Evolutionary conservation across 176 grass and related monocot genomes (phyloP).

Genomic region (Panicum miliaceum): DNA sequence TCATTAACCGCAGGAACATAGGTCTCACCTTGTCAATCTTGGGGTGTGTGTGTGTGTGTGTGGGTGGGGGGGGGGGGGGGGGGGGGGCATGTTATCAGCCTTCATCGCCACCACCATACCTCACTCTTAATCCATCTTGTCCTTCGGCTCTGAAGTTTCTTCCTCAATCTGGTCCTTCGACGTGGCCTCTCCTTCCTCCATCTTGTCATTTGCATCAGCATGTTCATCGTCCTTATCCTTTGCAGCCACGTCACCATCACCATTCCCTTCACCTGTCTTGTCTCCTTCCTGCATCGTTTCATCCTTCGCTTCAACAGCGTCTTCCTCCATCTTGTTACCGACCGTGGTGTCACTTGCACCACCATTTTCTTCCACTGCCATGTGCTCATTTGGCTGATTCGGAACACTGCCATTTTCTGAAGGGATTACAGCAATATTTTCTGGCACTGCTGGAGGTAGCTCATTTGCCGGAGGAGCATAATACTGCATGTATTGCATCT

Average conservation of each 20-base stretch:
- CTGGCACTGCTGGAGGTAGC: slow-evolving; percentile 16
- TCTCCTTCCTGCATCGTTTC: slow-evolving; percentile 40
- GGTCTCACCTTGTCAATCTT: not conserved
- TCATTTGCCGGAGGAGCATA: slow-evolving; percentile 54
- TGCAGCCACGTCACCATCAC: not conserved
- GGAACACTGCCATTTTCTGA: slow-evolving; percentile 43
- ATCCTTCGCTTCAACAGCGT: slow-evolving; percentile 22
- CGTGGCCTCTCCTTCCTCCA: slow-evolving; percentile 14
- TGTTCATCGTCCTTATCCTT: slow-evolving; percentile 20
- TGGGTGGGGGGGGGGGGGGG: too few relatives aligned
- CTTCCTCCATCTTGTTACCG: slow-evolving; percentile 45
- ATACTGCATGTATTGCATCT: slow-evolving; percentile 84
- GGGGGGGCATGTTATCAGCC: not conserved
- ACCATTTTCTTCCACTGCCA: slow-evolving; percentile 36
- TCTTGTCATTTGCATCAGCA: slow-evolving; percentile 17
- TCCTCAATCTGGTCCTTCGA: slow-evolving; percentile 13
- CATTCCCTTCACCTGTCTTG: slow-evolving; percentile 30
- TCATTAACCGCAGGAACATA: not conserved
- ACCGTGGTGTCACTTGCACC: slow-evolving; percentile 10
- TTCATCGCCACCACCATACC: not conserved
- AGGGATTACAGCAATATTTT: slow-evolving; percentile 48
- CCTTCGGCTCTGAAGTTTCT: slow-evolving; percentile 24
- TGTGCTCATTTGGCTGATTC: slow-evolving; percentile 43
- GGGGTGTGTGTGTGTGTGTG: too few relatives aligned
- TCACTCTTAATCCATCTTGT: slow-evolving; percentile 46